Evolutionary conservation across 495 filamentous ascomycete genomes (phyloP).

Genomic region (Podospora bellae-mahoneyi): DNA sequence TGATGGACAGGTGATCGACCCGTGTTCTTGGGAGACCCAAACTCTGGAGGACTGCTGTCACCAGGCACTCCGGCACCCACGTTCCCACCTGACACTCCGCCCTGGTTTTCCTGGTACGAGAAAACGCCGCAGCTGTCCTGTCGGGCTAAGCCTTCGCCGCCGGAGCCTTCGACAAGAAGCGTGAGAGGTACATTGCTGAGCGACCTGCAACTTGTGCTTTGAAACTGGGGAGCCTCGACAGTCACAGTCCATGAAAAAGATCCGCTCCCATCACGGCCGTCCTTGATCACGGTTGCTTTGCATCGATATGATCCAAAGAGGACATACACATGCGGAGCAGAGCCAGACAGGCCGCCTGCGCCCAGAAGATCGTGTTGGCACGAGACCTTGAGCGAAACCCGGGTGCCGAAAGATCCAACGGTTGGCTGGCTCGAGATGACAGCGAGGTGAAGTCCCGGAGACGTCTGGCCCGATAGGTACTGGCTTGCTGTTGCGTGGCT

Average conservation of each 20-base stretch:
- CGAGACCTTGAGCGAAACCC: constrained; percentile 68
- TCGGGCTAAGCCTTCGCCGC: constrained; percentile 57
- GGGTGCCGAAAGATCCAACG: constrained; percentile 63
- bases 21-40: constrained; percentile 40
- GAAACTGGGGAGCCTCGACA: constrained; percentile 67
- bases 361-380: constrained; percentile 61
- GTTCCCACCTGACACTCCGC: constrained; percentile 32
- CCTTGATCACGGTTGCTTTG: constrained; percentile 58
- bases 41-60: constrained; percentile 43
- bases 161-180: constrained; percentile 65
- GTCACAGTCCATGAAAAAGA: constrained; percentile 68
- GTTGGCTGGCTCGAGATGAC: constrained; percentile 66
- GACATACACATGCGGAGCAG: constrained; percentile 57
- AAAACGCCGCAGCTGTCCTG: constrained; percentile 69
- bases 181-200: constrained; percentile 66
- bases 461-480: constrained; percentile 47
- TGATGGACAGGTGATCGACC: constrained; percentile 44
- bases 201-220: constrained; percentile 61
- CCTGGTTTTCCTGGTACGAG: constrained; percentile 55
- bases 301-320: constrained; percentile 72
- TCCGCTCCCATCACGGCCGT: constrained; percentile 54
- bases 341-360: constrained; percentile 41
- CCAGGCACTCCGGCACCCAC: constrained; percentile 29
- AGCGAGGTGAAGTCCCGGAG: constrained; percentile 41
- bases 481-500: constrained; percentile 44